Conservation (phyloP, 192 early-diverging fungal genomes). For the Pilobolus umbonatus region DNA sequence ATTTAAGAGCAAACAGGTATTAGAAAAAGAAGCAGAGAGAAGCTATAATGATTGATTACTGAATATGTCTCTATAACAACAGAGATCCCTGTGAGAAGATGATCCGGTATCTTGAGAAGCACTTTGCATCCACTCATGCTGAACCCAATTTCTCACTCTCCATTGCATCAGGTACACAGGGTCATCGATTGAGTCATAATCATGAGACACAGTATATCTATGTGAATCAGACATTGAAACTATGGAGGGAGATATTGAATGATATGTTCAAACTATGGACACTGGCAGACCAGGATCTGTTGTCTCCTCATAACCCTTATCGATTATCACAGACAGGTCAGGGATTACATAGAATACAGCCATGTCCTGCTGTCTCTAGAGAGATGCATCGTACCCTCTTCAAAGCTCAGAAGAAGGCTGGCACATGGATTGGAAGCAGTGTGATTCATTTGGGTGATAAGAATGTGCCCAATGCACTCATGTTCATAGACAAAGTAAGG, state of each 20-base stretch:
- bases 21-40: background rate
- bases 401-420: conserved; percentile 76
- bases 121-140: conserved; percentile 61
- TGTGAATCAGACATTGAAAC: conserved; percentile 86
- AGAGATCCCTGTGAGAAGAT: conserved; percentile 96
- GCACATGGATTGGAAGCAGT: conserved; percentile 90
- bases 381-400: conserved; percentile 89
- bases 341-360: conserved; percentile 92
- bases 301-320: conserved; percentile 68
- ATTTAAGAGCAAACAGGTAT: conserved; percentile 74
- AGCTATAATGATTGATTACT: background rate
- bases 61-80: conserved; percentile 5
- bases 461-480: conserved; percentile 96
- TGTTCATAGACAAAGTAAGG: conserved; percentile 88
- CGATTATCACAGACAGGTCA: conserved; percentile 94
- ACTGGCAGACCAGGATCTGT: conserved; percentile 83
- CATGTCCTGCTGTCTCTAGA: conserved; percentile 75
- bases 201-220: conserved; percentile 93
- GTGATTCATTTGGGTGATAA: conserved; percentile 97
- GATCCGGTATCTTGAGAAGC: conserved; percentile 64
- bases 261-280: conserved; percentile 98
- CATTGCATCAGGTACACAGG: conserved; percentile 75
- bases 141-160: conserved; percentile 71
- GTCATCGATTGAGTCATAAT: conserved; percentile 87
- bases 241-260: conserved; percentile 95